A percentile compares a stretch with the other conserved stretches of the same genome.
These are phyloP conservation scores for Hypoxylon sp. DNA, from an alignment of 2,329 filamentous ascomycete genomes.

Conservation along the genomic window DNA sequence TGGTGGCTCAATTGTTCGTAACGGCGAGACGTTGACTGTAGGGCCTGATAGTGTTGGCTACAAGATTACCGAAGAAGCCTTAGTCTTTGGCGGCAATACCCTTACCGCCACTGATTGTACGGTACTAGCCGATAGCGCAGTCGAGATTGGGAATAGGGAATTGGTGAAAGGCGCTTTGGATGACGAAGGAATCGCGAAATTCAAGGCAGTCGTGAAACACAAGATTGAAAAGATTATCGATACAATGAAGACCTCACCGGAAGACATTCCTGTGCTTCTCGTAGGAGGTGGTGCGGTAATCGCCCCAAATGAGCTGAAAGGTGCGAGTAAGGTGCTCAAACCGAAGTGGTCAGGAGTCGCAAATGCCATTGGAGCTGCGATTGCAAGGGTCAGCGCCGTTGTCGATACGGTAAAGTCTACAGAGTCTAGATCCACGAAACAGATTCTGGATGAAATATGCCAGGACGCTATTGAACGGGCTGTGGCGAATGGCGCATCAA, in stretches of 20 bases:
- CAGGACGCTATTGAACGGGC: slow-evolving; percentile 62
- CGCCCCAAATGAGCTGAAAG: slow-evolving; percentile 67
- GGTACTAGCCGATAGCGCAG: slow-evolving; percentile 53
- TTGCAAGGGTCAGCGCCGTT: slow-evolving; percentile 70
- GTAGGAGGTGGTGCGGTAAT: slow-evolving; percentile 76
- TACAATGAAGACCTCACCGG: slow-evolving; percentile 73
- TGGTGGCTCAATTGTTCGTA: slow-evolving; percentile 70
- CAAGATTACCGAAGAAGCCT: slow-evolving; percentile 66
- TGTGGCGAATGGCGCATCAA: slow-evolving; percentile 62
- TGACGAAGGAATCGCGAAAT: slow-evolving; percentile 51
- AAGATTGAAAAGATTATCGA: slow-evolving; percentile 63
- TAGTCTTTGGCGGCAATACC: slow-evolving; percentile 70
- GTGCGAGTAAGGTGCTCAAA: slow-evolving; percentile 70
- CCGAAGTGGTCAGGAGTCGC: slow-evolving; percentile 72
- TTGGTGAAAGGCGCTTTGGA: slow-evolving; percentile 40
- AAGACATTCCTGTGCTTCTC: slow-evolving; percentile 71
- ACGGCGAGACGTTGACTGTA: slow-evolving; percentile 60
- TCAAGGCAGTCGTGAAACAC: slow-evolving; percentile 47
- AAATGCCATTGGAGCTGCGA: slow-evolving; percentile 76
- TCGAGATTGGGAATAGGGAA: slow-evolving; percentile 61
- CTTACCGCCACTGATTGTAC: slow-evolving; percentile 73
- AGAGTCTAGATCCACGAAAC: slow-evolving; percentile 57
- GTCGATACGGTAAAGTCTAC: slow-evolving; percentile 67
- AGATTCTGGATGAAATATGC: slow-evolving; percentile 58
- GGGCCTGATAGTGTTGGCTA: slow-evolving; percentile 76